Evolutionary conservation across 192 early-diverging fungal genomes (phyloP).

Genomic region (Thoreauomyces humboldtii): DNA sequence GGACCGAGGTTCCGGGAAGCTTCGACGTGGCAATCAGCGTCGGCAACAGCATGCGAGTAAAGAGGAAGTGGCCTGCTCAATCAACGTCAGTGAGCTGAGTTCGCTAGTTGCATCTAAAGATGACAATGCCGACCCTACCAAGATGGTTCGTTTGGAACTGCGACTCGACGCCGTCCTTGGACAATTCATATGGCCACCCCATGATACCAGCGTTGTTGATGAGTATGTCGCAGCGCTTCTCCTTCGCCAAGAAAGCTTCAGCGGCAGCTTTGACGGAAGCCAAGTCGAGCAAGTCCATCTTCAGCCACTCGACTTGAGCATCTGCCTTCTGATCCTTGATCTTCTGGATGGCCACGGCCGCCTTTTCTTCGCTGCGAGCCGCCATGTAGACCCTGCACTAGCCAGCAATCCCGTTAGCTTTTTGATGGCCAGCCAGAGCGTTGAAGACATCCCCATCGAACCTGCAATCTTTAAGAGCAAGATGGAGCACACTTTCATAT

Average conservation of each 20-base stretch:
- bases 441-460: neutral
- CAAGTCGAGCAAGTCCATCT: constrained; percentile 36
- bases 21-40: constrained; percentile 8
- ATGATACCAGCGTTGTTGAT: constrained; percentile 46
- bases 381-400: constrained; percentile 11
- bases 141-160: constrained; percentile 41
- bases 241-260: constrained; percentile 19
- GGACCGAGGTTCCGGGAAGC: constrained; percentile 23
- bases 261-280: constrained; percentile 38
- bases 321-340: neutral
- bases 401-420: too few relatives aligned
- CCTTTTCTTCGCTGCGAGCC: neutral
- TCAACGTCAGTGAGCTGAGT: too few relatives aligned
- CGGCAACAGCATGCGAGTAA: constrained; percentile 32
- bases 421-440: too few relatives aligned
- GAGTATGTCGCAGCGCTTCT: constrained; percentile 25
- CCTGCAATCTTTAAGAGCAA: neutral
- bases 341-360: neutral
- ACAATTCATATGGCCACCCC: constrained; percentile 38
- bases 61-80: constrained; percentile 49
- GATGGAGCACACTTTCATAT: neutral
- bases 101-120: too few relatives aligned
- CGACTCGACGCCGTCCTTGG: constrained; percentile 56
- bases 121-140: too few relatives aligned
- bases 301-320: constrained; percentile 1